Percentiles rank a stretch among this genome's conserved stretches.
These are phyloP conservation scores for Fusarium palustre DNA, from an alignment of 2,329 filamentous ascomycete species.

Conservation along the genomic window DNA sequence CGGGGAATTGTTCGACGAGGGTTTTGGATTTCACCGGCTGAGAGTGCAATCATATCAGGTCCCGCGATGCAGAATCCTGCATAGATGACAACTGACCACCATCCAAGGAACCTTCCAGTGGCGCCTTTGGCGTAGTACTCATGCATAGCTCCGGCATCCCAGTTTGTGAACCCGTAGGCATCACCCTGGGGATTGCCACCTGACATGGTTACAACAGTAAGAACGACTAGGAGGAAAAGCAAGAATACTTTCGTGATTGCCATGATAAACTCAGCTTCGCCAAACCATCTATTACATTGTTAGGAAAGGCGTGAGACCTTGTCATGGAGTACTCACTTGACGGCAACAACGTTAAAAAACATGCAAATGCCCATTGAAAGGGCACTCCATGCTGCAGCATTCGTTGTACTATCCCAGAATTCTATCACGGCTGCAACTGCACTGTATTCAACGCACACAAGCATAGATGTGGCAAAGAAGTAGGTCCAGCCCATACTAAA, in stretches of 20 bases:
- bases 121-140: constrained; percentile 56
- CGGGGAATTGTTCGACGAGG: constrained; percentile 73
- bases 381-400: constrained; percentile 62
- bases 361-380: constrained; percentile 59
- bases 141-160: constrained; percentile 52
- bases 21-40: constrained; percentile 71
- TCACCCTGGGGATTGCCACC: constrained; percentile 73
- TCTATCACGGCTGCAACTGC: constrained; percentile 59
- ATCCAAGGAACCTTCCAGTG: constrained; percentile 72
- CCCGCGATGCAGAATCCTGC: constrained; percentile 76
- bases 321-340: constrained; percentile 48
- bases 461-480: constrained; percentile 59
- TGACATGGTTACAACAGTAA: constrained; percentile 75
- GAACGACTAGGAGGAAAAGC: constrained; percentile 65
- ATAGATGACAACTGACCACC: constrained; percentile 66
- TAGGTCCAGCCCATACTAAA: constrained; percentile 66
- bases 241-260: constrained; percentile 64
- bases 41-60: constrained; percentile 72
- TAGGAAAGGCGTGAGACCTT: not conserved
- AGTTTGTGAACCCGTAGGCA: constrained; percentile 71
- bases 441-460: constrained; percentile 58
- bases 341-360: constrained; percentile 59
- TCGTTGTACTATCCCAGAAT: constrained; percentile 56
- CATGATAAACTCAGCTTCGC: constrained; percentile 63
- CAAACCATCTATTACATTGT: constrained; percentile 49